Evolutionary conservation across 2,329 filamentous ascomycete genomes (phyloP), one percentile per base, ranked within the genome.

Genomic region (Ambrosiella xylebori): DNA sequence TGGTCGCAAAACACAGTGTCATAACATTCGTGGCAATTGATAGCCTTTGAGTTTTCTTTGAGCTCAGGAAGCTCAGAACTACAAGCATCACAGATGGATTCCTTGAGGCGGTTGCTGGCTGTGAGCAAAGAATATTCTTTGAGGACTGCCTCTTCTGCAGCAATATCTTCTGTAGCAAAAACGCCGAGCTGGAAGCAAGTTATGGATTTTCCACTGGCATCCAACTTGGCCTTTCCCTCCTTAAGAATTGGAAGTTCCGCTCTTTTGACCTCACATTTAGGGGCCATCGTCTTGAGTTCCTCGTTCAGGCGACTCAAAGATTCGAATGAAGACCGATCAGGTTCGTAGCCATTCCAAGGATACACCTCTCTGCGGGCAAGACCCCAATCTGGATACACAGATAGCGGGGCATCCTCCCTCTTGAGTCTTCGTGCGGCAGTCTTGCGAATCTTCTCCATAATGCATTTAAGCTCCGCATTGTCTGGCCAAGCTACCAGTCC

Each of bases 1-100:
- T 78, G 71, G 62, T 76, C 76, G 69, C 82, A 86, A 64, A 84
- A 86, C 56, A 84, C 80, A 1, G 79, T 82, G 61, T 85, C 82
- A 61, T 77, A 73, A 66, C 82, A 85, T 40, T 81, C 78, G 3
- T 74, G 71, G 62, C 82, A 85, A 62, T 69, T 74, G 41, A 82
- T 73, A n/a, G 56, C 59, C 35, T 12, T 17, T 2, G 59, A 60
- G 13, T 40, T 36, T 4, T 45, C 50, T 11, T 56, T 40, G 19
- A 56, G 13, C 15, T 54, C 52, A 65, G 72, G 64, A 5, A 94
- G 76, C 27, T 81, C 79, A 7, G 78, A 76, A 64, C 88, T 88
- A 68, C 91, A 97, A 12, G 89, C 89, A 69, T 97, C 91, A 69
- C 91, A 97, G 37, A 91, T 78, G 3, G 85, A 77, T 62, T 95